phyloP scores from a whole-genome alignment of 2,329 filamentous ascomycete species.

The Cladosporium sp. region DNA sequence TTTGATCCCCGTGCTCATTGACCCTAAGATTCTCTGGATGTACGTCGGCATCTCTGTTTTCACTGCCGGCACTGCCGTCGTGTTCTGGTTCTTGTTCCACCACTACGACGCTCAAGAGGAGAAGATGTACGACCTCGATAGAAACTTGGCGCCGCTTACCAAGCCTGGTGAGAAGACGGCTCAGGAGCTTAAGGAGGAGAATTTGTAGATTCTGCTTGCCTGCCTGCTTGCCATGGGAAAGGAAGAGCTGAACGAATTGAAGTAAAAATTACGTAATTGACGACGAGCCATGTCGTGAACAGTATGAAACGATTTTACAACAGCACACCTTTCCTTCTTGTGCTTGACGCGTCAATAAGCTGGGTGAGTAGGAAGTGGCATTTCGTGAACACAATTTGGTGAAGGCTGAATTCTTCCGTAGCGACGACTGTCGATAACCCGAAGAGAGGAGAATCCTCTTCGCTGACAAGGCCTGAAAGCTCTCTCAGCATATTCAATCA shows the following conservation, averaged over 20 bases:
- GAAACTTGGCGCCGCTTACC: background rate
- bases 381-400: no score
- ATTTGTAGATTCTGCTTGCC: background rate
- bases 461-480: no score
- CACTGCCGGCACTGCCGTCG: slow-evolving; percentile 19
- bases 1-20: slow-evolving; percentile 55
- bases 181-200: slow-evolving; percentile 5
- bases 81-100: slow-evolving; percentile 29
- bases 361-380: no score
- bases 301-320: background rate
- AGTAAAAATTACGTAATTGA: background rate
- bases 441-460: no score
- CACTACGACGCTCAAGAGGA: slow-evolving; percentile 48
- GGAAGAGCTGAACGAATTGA: background rate
- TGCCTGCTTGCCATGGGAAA: no score
- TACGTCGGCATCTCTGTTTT: slow-evolving; percentile 26
- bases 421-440: no score
- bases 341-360: no score
- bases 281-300: background rate
- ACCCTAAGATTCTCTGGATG: slow-evolving; percentile 65
- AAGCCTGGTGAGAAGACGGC: background rate
- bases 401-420: no score
- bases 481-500: no score
- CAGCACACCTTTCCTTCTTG: background rate
- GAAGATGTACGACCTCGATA: slow-evolving; percentile 47